Conservation (phyloP, 2,329 filamentous ascomycete species). For the Neonectria punicea region DNA sequence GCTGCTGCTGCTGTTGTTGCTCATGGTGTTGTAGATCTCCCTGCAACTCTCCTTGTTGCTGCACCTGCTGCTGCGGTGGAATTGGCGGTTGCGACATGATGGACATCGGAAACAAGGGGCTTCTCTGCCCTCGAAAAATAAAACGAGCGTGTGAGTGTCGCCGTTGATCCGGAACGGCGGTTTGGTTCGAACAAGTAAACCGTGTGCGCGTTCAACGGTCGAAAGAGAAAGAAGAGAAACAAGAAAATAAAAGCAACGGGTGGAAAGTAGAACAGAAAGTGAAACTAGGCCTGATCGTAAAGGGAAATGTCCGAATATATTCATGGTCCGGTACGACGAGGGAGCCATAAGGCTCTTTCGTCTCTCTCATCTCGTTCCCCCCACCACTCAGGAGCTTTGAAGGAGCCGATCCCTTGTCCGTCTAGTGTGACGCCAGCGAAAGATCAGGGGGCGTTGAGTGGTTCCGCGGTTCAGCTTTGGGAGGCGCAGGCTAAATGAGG, state of each 20-base stretch:
- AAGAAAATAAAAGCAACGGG: no score
- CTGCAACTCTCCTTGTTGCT: no score
- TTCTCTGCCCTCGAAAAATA: not conserved
- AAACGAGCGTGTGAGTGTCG: not conserved
- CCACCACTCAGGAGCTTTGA: not conserved
- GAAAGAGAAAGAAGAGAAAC: not conserved
- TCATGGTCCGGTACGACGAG: no score
- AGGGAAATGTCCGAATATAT: not conserved
- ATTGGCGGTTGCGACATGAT: not conserved
- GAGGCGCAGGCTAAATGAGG: slow-evolving; percentile 10
- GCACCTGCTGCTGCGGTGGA: not conserved
- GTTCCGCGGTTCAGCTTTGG: slow-evolving; percentile 1
- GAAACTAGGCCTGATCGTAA: not conserved
- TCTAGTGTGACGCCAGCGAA: not conserved
- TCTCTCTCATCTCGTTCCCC: not conserved
- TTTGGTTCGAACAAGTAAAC: no score
- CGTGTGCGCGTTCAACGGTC: not conserved
- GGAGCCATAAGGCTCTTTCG: no score
- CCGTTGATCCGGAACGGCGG: no score
- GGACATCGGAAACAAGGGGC: no score
- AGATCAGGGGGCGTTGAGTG: slow-evolving; percentile 1
- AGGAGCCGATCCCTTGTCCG: slow-evolving; percentile 6
- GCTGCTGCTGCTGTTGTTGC: no score
- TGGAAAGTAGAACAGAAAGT: not conserved
- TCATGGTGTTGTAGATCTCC: no score